Base-by-base conservation (phyloP, 2,329 filamentous ascomycete genomes). In the Dothidotthia symphoricarpi region DNA sequence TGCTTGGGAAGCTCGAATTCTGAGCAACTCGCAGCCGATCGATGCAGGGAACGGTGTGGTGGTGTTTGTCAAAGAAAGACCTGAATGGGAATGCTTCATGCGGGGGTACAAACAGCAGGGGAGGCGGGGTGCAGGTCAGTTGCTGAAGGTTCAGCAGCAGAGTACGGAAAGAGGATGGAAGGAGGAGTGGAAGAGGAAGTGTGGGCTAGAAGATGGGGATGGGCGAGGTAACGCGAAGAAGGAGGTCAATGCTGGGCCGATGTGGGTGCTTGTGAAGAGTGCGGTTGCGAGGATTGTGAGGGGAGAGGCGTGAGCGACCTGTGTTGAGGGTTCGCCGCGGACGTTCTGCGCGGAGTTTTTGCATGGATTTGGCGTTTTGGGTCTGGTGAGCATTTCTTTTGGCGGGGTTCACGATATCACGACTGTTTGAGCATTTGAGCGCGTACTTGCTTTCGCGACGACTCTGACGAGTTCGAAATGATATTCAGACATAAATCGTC, bases 201-300 rank as follows among this genome's bases (percentile, higher is more conserved):
- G 54, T 28, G 54, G 52, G n/a, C 40, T 54, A 15, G 34, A 33
- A 39, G 47, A 40, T 24, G 51, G 49, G 24, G 36, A 29, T 15
- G 41, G 39, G 24, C 40, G 35, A 22, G 34, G 33, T 4, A 37
- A 32, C 7, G 47, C 39, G 12, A 48, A 46, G 34, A 57, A 50
- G 27, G 49, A 55, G 41, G 43, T 46, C 9, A 56, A 53, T 28
- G 53, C 53, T 15, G 54, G 54, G 30, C 52, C 54, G 5, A 56
- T 56, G 52, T 57, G 54, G 54, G 52, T 56, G 34, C 45, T 57
- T 9, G 54, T 57, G 16, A 57, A 55, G 44, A 51, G 50, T 33
- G 54, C 52, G 17, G 39, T 56, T 33, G 45, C 36, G 26, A 45
- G 47, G 39, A 57, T 57, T 41, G 41, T 49, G n/a, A 49, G 40